Evolutionary conservation across 441 rosid species (phyloP).

Genomic region (Raphanus hybrid): DNA sequence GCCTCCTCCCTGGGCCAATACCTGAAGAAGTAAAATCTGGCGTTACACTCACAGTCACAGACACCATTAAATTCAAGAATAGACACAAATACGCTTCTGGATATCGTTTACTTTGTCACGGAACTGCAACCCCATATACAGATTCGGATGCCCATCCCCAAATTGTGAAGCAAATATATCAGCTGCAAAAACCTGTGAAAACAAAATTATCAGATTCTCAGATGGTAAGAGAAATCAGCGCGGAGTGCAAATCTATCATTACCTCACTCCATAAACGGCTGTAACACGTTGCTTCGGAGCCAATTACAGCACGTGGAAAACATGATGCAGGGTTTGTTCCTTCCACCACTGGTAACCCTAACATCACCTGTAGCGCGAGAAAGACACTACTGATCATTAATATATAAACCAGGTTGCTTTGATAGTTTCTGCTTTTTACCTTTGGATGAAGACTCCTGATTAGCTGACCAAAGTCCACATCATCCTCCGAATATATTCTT

Average conservation of each 20-base stretch:
- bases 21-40: constrained; percentile 49
- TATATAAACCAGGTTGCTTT: constrained; percentile 6
- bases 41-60: constrained; percentile 2
- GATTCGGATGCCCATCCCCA: constrained; percentile 61
- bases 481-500: constrained; percentile 81
- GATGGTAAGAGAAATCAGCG: background rate
- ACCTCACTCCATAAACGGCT: constrained; percentile 96
- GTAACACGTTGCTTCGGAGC: constrained; percentile 93
- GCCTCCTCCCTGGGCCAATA: constrained; percentile 85
- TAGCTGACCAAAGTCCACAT: constrained; percentile 76
- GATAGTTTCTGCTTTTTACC: constrained; percentile 48
- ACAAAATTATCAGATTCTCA: constrained; percentile 26
- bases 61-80: background rate
- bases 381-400: constrained; percentile 12
- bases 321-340: constrained; percentile 96
- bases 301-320: constrained; percentile 89
- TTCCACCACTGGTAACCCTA: constrained; percentile 88
- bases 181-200: constrained; percentile 80
- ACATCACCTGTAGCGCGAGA: constrained; percentile 64
- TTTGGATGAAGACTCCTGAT: constrained; percentile 90
- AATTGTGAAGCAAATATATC: constrained; percentile 86
- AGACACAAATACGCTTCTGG: constrained; percentile 8
- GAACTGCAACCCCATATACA: constrained; percentile 71
- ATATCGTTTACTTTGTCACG: constrained; percentile 64
- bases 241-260: background rate